A percentile compares a stretch with the other conserved stretches of the same genome.
These are phyloP conservation scores for Phaseolus lunatus DNA, from an alignment of 306 rosid species.

Conservation along the genomic window DNA sequence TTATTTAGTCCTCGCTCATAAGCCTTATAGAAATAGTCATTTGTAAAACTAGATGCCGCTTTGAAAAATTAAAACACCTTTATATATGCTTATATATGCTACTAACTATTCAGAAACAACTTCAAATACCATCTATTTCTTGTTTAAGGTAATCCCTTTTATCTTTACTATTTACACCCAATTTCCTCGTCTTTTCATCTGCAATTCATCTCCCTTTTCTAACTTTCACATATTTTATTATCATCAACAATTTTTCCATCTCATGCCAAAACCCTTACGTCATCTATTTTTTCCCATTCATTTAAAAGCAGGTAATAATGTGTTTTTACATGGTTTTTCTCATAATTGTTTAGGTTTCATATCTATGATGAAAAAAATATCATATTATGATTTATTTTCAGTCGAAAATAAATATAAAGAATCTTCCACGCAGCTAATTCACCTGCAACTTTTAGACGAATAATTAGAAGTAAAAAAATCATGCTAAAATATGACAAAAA, in stretches of 20 bases:
- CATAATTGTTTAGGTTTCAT: no score
- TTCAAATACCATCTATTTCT: not conserved
- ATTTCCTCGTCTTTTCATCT: not conserved
- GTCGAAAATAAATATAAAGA: not conserved
- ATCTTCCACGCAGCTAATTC: not conserved
- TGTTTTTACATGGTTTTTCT: not conserved
- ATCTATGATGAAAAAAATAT: not conserved
- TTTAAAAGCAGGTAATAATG: not conserved
- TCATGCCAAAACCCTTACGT: not conserved
- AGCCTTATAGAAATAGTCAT: conserved; percentile 26
- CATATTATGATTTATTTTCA: not conserved
- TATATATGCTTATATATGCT: not conserved
- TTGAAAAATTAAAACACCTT: not conserved
- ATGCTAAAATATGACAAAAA: not conserved
- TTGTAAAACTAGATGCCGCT: conserved; percentile 8
- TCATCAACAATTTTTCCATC: not conserved
- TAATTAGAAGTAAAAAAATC: not conserved
- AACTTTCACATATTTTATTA: not conserved
- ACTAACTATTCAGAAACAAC: not conserved
- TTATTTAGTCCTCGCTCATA: conserved; percentile 38
- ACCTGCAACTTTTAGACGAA: conserved; percentile 25
- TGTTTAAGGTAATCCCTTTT: not conserved
- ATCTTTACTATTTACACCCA: not conserved
- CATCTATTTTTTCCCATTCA: not conserved
- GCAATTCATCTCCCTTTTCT: not conserved